These are phyloP conservation scores for Cutaneotrichosporon sp. DNA, from an alignment of 1,284 basidiomycete genomes.

Conservation along the genomic window DNA sequence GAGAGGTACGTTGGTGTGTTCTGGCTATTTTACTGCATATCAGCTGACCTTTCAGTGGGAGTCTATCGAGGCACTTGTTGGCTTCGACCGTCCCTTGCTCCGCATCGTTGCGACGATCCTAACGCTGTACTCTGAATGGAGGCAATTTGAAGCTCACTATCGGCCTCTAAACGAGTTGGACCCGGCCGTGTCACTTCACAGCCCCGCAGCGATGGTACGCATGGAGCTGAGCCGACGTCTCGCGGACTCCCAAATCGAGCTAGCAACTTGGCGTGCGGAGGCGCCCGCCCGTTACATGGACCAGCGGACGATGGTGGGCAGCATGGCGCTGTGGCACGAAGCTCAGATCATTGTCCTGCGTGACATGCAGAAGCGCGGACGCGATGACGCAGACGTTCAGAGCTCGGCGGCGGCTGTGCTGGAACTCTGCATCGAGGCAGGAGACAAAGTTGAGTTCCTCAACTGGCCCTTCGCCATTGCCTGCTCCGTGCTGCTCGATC, in stretches of 20 bases:
- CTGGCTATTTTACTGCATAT: neutral
- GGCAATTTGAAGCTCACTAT: conserved; percentile 19
- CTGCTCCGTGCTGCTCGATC: conserved; percentile 23
- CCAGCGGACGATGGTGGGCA: conserved; percentile 29
- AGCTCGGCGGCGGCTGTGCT: conserved; percentile 28
- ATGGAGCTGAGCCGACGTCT: conserved; percentile 17
- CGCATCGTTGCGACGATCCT: conserved; percentile 19
- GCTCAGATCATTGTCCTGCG: conserved; percentile 31
- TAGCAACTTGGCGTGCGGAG: conserved; percentile 20
- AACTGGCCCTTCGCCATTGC: conserved; percentile 41
- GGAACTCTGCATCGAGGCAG: conserved; percentile 30
- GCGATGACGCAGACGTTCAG: conserved; percentile 29
- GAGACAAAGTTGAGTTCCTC: conserved; percentile 43
- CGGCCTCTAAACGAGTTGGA: conserved; percentile 17
- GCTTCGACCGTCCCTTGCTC: conserved; percentile 27
- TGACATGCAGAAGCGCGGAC: conserved; percentile 24
- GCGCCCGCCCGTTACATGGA: conserved; percentile 17
- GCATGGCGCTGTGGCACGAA: conserved; percentile 35
- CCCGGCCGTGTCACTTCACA: conserved; percentile 13
- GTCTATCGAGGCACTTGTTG: conserved; percentile 29
- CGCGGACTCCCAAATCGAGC: conserved; percentile 16
- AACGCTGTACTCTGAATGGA: conserved; percentile 13
- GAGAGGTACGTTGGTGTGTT: conserved; percentile 14
- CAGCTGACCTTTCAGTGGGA: conserved; percentile 23
- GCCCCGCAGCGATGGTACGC: conserved; percentile 15